Percentiles rank a stretch among this genome's conserved stretches.
phyloP scores from a whole-genome alignment of 768 basidiomycete genomes.

The Pisolithus sp. region DNA sequence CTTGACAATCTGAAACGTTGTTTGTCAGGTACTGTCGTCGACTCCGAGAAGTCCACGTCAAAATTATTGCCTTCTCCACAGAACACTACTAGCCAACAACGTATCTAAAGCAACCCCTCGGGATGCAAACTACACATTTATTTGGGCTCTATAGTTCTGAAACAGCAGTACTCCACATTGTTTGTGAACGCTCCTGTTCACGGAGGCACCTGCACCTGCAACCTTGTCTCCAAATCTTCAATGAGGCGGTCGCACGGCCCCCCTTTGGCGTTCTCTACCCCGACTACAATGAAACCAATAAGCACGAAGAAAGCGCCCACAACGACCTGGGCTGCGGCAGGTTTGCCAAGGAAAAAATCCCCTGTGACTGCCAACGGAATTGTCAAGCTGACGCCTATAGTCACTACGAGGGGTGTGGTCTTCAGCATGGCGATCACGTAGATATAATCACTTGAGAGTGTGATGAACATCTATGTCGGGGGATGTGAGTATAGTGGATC shows the following conservation, averaged over 20 bases:
- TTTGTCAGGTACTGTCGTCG: too few relatives aligned
- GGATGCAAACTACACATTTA: too few relatives aligned
- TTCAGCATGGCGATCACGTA: constrained; percentile 92
- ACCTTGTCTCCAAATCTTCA: constrained; percentile 1
- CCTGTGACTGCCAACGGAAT: constrained; percentile 89
- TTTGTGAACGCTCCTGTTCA: not conserved
- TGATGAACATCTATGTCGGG: constrained; percentile 66
- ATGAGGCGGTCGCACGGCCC: constrained; percentile 17
- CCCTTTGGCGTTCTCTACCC: constrained; percentile 45
- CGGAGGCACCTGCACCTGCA: constrained; percentile 2
- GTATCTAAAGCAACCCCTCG: too few relatives aligned
- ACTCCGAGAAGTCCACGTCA: too few relatives aligned
- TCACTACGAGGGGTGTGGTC: constrained; percentile 91
- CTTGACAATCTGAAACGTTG: not conserved
- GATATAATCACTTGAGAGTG: constrained; percentile 76
- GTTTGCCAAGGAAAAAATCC: constrained; percentile 59
- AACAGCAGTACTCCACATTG: not conserved
- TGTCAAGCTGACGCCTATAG: constrained; percentile 86
- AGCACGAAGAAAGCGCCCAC: constrained; percentile 75
- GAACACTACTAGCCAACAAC: too few relatives aligned
- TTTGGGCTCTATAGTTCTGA: too few relatives aligned
- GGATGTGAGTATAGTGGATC: not conserved
- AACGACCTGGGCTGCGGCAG: constrained; percentile 54
- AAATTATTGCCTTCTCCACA: too few relatives aligned
- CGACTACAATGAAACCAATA: constrained; percentile 69